Conservation (phyloP, 1,284 basidiomycete species). For the Naganishia sp. region DNA sequence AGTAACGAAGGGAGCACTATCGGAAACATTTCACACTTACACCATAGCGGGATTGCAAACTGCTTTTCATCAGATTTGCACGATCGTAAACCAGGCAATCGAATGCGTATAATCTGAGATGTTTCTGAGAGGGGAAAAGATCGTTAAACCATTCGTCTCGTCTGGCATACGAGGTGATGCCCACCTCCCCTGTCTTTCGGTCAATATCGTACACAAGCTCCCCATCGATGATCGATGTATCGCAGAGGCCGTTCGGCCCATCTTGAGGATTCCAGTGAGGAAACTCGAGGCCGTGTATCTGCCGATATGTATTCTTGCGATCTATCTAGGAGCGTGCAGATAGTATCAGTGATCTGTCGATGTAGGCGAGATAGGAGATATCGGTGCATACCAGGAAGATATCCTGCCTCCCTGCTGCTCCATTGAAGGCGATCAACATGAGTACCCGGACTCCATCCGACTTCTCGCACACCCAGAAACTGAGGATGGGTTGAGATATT, state of each 20-base stretch:
- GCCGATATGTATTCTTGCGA: slow-evolving; percentile 84
- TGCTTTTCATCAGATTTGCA: slow-evolving; percentile 79
- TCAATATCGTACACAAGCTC: slow-evolving; percentile 92
- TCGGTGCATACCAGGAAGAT: slow-evolving; percentile 71
- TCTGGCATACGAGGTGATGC: slow-evolving; percentile 36
- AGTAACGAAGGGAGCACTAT: neutral
- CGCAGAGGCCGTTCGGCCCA: neutral
- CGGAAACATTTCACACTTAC: slow-evolving; percentile 57
- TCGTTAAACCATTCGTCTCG: too few species aligned
- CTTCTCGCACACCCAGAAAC: slow-evolving; percentile 99
- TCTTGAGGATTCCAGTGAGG: slow-evolving; percentile 68
- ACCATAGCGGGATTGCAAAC: slow-evolving; percentile 85
- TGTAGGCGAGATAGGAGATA: too few species aligned
- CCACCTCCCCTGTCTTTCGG: slow-evolving; percentile 66
- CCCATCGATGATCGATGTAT: slow-evolving; percentile 82
- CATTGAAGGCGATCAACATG: slow-evolving; percentile 69
- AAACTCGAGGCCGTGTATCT: slow-evolving; percentile 75
- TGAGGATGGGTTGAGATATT: slow-evolving; percentile 46
- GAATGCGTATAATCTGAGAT: slow-evolving; percentile 80
- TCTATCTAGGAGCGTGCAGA: slow-evolving; percentile 68
- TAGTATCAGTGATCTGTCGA: neutral
- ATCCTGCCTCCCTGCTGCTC: slow-evolving; percentile 63
- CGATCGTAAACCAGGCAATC: slow-evolving; percentile 88
- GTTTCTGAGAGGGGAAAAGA: slow-evolving; percentile 60
- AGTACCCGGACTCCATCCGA: slow-evolving; percentile 95